Base-by-base conservation (phyloP, 495 filamentous ascomycete genomes). In the Filosporella fistucella region DNA sequence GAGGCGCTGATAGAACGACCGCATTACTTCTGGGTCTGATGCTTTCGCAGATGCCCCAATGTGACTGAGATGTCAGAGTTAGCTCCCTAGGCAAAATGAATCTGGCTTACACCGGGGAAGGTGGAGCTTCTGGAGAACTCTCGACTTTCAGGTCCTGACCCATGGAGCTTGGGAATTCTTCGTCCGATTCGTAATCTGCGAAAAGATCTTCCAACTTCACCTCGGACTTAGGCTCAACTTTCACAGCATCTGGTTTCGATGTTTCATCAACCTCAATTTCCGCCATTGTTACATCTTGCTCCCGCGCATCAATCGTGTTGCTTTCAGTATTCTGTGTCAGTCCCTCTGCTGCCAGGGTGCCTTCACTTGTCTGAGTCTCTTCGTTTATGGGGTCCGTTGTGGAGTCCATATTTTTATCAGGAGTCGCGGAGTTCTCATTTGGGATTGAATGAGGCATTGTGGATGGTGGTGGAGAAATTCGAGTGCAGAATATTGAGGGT, bases 1-100 rank as follows among this genome's bases (percentile, higher is more conserved):
- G 29, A 97, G 78, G 32, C 93, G 88, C 61, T 94, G 88, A 59
- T 99, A 99, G 67, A 96, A 99, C 23, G 80, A 82, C 47, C 86
- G 77, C 81, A 97, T 85, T 12, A 91, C 72, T 56, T 90, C 88
- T 6, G 86, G 79, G 54, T 95, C 87, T 1, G 85, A 84, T 40
- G 65, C 63, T 25, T 57, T 61, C 16, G 51, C 44, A 11, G 51
- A 36, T 29, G 51, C 51, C 16, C 51, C 58, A 47, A 52, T 47
- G 21, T 55, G 51, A 13, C 54, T 60, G 11, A 2, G 13, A 32
- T 20, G n/a, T 43, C 17, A 43, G 41, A 40, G n/a, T 51, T 18
- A 54, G 36, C 32, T 39, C 16, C 18, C 4, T 14, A 16, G 13
- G 5, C 21, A n/a, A 3, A 12, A 17, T 14, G 5, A 17, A 10